Base-by-base conservation (phyloP, 225 moss, liverwort and hornwort species). In the Lunularia cruciata region DNA sequence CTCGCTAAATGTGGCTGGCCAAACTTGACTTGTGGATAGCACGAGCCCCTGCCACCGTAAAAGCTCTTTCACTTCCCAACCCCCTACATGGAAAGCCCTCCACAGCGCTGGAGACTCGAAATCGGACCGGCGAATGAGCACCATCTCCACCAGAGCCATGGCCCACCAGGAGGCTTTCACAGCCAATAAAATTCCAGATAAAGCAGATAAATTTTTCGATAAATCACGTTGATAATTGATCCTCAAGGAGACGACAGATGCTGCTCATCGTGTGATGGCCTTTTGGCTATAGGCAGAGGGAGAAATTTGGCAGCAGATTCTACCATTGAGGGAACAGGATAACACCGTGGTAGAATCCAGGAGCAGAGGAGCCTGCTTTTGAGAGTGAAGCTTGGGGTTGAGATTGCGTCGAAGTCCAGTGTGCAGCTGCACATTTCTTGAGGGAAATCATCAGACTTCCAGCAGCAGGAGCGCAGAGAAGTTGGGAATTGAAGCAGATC, bases 131-230 rank as follows among this genome's bases (percentile, higher is more conserved):
- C 67, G 67, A 67, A 67, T 67, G 51, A 38, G 19, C 19, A 52
- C n/a, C 52, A 51, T 22, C 19, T n/a, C 0, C 28, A 0, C 8
- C 46, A 13, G 26, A 8, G 5, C 36, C 35, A 34, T 19, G 52
- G 67, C 23, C 67, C 34, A 31, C 51, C 12, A 20, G 34, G 6
- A 19, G 48, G 6, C 1, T 20, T 0, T 22, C 34, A 8, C 34
- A 52, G 20, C 67, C 67, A 67, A 67, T 67, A 2, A 52, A 53
- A 49, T 35, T 51, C 67, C 67, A 67, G 30, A 32, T 67, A 34
- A 23, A 11, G 49, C 67, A 67, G 30, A 32, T 67, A 34, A 23
- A 11, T 22, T 10, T 67, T 35, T 3, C 27, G 67, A 67, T 67
- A 67, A 64, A 67, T 34, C 22, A 52, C 34, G 51, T 22, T 35